Percentiles rank a stretch among this genome's conserved stretches.
These are phyloP conservation scores for Spergularia marina DNA, from an alignment of 148 eudicot species.

Conservation along the genomic window DNA sequence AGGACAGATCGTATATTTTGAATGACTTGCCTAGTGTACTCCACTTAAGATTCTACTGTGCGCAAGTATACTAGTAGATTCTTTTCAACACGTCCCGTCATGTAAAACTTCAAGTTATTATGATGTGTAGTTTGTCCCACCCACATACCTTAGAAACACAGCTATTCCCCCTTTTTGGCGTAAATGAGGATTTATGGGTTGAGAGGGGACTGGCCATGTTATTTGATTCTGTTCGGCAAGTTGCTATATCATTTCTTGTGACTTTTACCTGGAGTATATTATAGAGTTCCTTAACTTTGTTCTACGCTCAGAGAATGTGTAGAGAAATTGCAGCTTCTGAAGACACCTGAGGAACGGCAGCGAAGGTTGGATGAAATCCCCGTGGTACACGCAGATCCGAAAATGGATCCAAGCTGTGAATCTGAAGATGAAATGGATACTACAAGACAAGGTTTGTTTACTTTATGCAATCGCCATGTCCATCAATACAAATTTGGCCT, in stretches of 20 bases:
- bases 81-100: background rate
- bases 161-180: too few species aligned
- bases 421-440: slow-evolving; percentile 72
- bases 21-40: too few species aligned
- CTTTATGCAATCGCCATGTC: background rate
- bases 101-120: too few species aligned
- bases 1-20: background rate
- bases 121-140: too few species aligned
- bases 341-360: slow-evolving; percentile 90
- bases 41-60: background rate
- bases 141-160: too few species aligned
- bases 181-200: too few species aligned
- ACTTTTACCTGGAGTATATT: background rate
- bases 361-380: slow-evolving; percentile 90
- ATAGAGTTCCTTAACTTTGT: slow-evolving; percentile 50
- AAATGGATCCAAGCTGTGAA: slow-evolving; percentile 85
- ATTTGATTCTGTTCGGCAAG: background rate
- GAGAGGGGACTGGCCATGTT: too few species aligned
- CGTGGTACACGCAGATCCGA: slow-evolving; percentile 86
- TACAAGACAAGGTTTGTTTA: slow-evolving; percentile 53
- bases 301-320: slow-evolving; percentile 94
- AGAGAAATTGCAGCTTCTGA: slow-evolving; percentile 84
- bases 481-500: background rate
- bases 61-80: background rate
- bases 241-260: slow-evolving; percentile 1